A percentile compares a stretch with the other conserved stretches of the same genome.
Conservation (phyloP, 1,139 yeast species). For the Saccharomycopsis hybrid region DNA sequence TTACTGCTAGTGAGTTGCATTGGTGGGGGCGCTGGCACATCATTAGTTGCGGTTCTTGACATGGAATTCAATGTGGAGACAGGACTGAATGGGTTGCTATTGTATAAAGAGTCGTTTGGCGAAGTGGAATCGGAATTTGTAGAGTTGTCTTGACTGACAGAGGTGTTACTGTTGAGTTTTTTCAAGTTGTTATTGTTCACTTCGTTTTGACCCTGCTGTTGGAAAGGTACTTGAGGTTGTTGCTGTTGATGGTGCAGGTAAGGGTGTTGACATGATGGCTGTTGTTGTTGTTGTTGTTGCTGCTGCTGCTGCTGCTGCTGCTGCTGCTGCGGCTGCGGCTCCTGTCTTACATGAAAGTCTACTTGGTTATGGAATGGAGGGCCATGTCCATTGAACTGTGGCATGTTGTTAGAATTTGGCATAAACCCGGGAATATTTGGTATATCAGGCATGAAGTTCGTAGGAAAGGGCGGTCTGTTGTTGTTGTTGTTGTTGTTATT, state of each 20-base stretch:
- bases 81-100: slow-evolving; percentile 9
- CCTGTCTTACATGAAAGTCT: too few species aligned
- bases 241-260: neutral
- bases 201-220: neutral
- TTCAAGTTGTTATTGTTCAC: neutral
- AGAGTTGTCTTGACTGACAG: slow-evolving; percentile 11
- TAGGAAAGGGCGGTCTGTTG: too few species aligned
- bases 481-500: neutral
- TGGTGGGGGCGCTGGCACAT: slow-evolving; percentile 1
- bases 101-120: slow-evolving; percentile 18
- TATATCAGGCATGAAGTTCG: neutral
- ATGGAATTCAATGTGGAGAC: slow-evolving; percentile 11
- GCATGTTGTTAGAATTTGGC: too few species aligned
- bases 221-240: neutral
- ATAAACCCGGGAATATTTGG: neutral
- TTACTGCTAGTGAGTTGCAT: slow-evolving; percentile 6
- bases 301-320: slow-evolving; percentile 2
- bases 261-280: neutral
- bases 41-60: slow-evolving; percentile 16
- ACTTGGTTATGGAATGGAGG: too few species aligned
- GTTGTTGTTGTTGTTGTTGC: neutral
- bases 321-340: neutral
- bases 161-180: neutral
- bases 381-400: too few species aligned
- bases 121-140: slow-evolving; percentile 20